These are phyloP conservation scores for Raddia guianensis DNA, from an alignment of 176 grass and related monocot species.

Conservation along the genomic window DNA sequence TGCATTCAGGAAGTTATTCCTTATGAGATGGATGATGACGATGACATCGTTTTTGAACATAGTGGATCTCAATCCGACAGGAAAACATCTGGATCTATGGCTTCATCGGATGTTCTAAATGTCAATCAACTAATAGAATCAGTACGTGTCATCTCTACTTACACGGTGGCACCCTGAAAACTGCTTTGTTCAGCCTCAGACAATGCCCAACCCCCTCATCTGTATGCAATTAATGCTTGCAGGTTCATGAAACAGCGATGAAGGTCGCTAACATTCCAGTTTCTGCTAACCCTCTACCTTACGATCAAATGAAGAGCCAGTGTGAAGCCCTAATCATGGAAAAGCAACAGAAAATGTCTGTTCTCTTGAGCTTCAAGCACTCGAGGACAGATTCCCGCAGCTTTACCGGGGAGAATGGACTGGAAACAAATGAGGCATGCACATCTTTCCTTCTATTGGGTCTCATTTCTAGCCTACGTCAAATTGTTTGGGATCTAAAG, in stretches of 20 bases:
- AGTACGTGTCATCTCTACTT: conserved; percentile 48
- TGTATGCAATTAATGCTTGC: conserved; percentile 31
- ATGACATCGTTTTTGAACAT: conserved; percentile 61
- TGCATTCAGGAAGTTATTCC: conserved; percentile 68
- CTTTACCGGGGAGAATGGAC: conserved; percentile 40
- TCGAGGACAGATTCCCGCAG: conserved; percentile 52
- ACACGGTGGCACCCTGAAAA: conserved; percentile 17
- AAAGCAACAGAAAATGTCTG: conserved; percentile 92
- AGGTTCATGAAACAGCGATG: conserved; percentile 85
- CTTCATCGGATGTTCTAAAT: conserved; percentile 71
- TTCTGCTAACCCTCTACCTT: conserved; percentile 63
- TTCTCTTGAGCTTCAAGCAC: conserved; percentile 85
- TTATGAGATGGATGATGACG: conserved; percentile 76
- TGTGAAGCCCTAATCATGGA: conserved; percentile 92
- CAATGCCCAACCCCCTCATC: neutral
- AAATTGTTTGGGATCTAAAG: no score
- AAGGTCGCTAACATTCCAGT: conserved; percentile 62
- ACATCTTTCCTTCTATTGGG: neutral
- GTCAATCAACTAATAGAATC: conserved; percentile 95
- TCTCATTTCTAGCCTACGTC: no score
- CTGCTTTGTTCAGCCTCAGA: neutral
- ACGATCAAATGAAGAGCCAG: conserved; percentile 96
- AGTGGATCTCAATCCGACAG: conserved; percentile 74
- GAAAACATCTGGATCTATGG: conserved; percentile 75
- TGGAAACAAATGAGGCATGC: conserved; percentile 59